A percentile compares a stretch with the other conserved stretches of the same genome.
These are phyloP conservation scores for Glebionis coronaria DNA, from an alignment of 129 eudicot species.

Conservation along the genomic window DNA sequence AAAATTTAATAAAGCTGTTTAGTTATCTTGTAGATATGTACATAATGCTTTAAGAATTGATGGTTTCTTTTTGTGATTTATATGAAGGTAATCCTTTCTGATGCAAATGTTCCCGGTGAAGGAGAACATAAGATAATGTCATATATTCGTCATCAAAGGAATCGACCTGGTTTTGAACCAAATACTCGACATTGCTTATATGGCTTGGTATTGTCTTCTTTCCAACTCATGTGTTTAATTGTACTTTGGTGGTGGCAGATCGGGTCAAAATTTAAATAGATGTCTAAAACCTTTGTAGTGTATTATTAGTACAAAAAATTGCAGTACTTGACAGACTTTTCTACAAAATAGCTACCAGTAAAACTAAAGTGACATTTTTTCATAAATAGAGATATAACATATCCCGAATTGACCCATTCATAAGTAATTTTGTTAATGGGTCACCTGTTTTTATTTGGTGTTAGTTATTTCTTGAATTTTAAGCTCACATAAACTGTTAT, in stretches of 20 bases:
- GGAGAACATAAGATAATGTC: slow-evolving; percentile 99
- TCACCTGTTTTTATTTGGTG: slow-evolving; percentile 12
- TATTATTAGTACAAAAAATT: too few species aligned
- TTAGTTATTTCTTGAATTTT: not conserved
- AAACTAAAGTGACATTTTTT: too few species aligned
- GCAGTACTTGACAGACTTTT: too few species aligned
- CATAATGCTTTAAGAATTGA: not conserved
- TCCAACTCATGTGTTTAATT: not conserved
- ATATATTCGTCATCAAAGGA: slow-evolving; percentile 88
- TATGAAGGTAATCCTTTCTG: slow-evolving; percentile 89
- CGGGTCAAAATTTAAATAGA: not conserved
- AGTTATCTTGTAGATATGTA: too few species aligned
- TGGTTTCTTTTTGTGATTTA: slow-evolving; percentile 6
- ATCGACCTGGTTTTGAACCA: slow-evolving; percentile 90
- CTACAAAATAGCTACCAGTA: too few species aligned
- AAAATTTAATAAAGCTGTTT: not conserved
- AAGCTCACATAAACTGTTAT: not conserved
- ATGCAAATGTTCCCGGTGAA: slow-evolving; percentile 99
- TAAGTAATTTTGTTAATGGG: not conserved
- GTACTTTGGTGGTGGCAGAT: slow-evolving; percentile 9
- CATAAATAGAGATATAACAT: too few species aligned
- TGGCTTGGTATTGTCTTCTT: slow-evolving; percentile 65
- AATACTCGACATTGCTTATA: slow-evolving; percentile 92
- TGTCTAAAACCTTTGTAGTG: too few species aligned
- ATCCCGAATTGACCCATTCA: not conserved